Conservation (phyloP, 192 early-diverging fungal genomes). For the Gamsiella multidivaricata region DNA sequence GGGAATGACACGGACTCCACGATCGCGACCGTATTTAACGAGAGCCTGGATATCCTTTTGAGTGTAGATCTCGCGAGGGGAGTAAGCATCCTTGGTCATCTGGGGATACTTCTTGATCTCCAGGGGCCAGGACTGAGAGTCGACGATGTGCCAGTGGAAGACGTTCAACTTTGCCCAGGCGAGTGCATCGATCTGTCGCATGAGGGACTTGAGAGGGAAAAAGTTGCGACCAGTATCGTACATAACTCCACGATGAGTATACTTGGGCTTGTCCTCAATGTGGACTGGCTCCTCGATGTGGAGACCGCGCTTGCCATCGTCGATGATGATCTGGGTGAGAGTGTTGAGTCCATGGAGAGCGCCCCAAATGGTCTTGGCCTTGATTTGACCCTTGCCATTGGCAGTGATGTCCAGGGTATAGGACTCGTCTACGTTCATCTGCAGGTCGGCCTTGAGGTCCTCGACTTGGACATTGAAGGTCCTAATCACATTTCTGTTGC, state of each 20-base stretch:
- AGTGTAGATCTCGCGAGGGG: conserved; percentile 71
- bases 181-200: conserved; percentile 75
- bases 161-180: conserved; percentile 81
- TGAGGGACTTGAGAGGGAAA: conserved; percentile 65
- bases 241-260: conserved; percentile 74
- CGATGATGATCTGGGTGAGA: conserved; percentile 72
- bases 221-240: conserved; percentile 79
- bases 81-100: conserved; percentile 77
- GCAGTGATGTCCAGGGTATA: conserved; percentile 72
- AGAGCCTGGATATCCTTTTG: conserved; percentile 72
- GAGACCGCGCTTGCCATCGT: conserved; percentile 50
- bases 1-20: conserved; percentile 86
- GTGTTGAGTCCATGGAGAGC: conserved; percentile 80
- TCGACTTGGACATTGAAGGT: conserved; percentile 60
- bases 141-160: conserved; percentile 81
- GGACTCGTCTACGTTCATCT: conserved; percentile 74
- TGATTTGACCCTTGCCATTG: conserved; percentile 62
- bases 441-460: conserved; percentile 60
- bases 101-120: conserved; percentile 70
- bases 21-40: conserved; percentile 73
- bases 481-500: conserved; percentile 16
- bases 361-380: conserved; percentile 70
- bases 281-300: conserved; percentile 65
- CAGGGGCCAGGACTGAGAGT: conserved; percentile 79
- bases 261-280: conserved; percentile 73